Evolutionary conservation across 2,329 filamentous ascomycete genomes (phyloP), one percentile per base, ranked within the genome.

Genomic region (Trichoderma afroharzianum): DNA sequence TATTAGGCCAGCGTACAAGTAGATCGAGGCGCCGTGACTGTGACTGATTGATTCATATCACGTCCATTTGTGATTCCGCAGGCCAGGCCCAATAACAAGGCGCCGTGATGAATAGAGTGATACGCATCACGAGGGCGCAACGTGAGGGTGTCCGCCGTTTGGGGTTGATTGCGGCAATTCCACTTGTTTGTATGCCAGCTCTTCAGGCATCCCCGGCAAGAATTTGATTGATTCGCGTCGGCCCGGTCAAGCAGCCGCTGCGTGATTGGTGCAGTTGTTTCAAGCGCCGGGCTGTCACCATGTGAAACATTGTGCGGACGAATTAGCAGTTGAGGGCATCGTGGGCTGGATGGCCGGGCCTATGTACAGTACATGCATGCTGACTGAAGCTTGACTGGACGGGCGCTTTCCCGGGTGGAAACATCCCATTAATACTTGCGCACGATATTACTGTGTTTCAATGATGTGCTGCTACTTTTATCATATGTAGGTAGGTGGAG

Each of bases 251-350:
- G 28, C n/a, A 50, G 43, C 57, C 58, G 33, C 68, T 63, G 68
- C 47, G 21, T 70, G 68, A 71, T 71, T 71, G 59, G 68, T 50
- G 61, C 43, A 55, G 33, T 59, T 50, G 68, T 71, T 66, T 71
- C 68, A 66, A 71, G 68, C 68, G 68, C 68, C 68, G 50, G 33
- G 47, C 68, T 64, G 50, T 71, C 50, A 63, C 61, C 50, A 58
- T 50, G 50, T 64, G 61, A 71, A 64, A 71, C 61, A 58, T 28
- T 15, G 36, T 55, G 68, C 68, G 30, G 58, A n/a, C 53, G 57
- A 69, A 59, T 62, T 43, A 32, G 67, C 57, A 28, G 53, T 32
- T 18, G 63, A 66, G 63, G 63, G 9, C 28, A 59, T 61, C 30
- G 21, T 32, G 30, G 18, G 5, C n/a, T 53, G 28, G 32, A 33